Evolutionary conservation across 1,284 basidiomycete species (phyloP), one percentile per base, ranked within the genome.

Genomic region (Singerocomus inundabilis): DNA sequence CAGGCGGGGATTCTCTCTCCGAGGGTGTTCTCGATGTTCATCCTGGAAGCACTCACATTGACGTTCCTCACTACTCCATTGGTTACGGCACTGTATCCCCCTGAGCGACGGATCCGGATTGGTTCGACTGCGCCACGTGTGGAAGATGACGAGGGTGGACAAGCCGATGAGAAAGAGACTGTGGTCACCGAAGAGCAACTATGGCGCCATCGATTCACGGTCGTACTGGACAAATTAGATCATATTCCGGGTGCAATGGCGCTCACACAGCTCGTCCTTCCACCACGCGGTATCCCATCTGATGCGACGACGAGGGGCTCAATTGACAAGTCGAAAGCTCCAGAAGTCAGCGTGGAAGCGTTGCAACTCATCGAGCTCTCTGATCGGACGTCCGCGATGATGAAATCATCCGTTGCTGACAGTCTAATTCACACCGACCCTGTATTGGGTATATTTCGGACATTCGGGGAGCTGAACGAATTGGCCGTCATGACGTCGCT

Each of bases 11-110:
- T 98, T 56, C 77, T 99, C 38, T 83, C 89, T 28, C 77, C 70
- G 72, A 72, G 72, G 31, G 82, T 88, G 2, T 89, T 88, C 60
- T 85, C 85, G 5, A 97, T 97, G 92, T 95, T 98, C 60, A 90
- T 96, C 28, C 74, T 97, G 30, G 91, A 92, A 69, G 94, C 94
- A 0, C 70, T 98, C 37, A 67, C 87, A n/a, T 75, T 96, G 34
- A 97, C 93, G 0, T 91, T 91, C 69, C 77, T 92, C 71, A 97
- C 93, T 0, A 96, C 92, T 0, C 93, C 93, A 0, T 75, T 88
- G 35, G 93, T 93, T 6, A 78, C 80, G 3, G 67, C 72, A 42
- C 73, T 93, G 28, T 95, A 95, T 62, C 92, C 93, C 0, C 80
- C 80, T 2, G 75, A 82, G 44, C 69, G 73, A 44, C 84, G 80